phyloP scores from a whole-genome alignment of 2,329 filamentous ascomycete species.

The Parastagonospora avenae region DNA sequence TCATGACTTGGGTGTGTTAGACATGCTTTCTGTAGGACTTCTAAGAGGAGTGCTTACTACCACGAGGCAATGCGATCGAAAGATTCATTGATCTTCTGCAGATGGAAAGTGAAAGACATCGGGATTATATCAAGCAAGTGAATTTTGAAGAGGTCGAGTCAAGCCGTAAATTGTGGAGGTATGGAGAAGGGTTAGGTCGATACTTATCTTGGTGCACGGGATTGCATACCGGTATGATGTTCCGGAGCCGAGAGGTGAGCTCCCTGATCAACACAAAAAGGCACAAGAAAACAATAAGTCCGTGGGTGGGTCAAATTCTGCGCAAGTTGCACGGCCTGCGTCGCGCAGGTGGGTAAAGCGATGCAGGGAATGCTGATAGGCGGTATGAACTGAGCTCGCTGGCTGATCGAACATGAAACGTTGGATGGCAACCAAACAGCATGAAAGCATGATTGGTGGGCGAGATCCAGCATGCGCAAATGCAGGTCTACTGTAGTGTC shows the following conservation, averaged over 20 bases:
- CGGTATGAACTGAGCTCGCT: constrained; percentile 9
- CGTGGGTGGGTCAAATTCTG: constrained; percentile 18
- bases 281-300: constrained; percentile 10
- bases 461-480: constrained; percentile 1
- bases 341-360: constrained; percentile 28
- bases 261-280: constrained; percentile 22
- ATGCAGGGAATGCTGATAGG: constrained; percentile 18
- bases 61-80: constrained; percentile 40
- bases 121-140: neutral
- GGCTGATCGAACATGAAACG: constrained; percentile 10
- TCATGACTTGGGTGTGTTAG: constrained; percentile 26
- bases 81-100: constrained; percentile 40
- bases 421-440: constrained; percentile 17
- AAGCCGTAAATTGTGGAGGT: neutral
- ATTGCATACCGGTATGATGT: too few relatives aligned
- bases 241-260: too few relatives aligned
- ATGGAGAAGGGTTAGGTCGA: neutral
- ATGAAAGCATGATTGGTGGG: neutral
- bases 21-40: neutral
- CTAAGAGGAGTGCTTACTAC: constrained; percentile 28
- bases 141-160: neutral
- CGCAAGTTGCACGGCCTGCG: constrained; percentile 17
- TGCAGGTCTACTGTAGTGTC: constrained; percentile 4
- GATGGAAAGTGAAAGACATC: constrained; percentile 40
- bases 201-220: too few relatives aligned